phyloP scores from a whole-genome alignment of 805 yeast species.

The Yarrowia sp. region DNA sequence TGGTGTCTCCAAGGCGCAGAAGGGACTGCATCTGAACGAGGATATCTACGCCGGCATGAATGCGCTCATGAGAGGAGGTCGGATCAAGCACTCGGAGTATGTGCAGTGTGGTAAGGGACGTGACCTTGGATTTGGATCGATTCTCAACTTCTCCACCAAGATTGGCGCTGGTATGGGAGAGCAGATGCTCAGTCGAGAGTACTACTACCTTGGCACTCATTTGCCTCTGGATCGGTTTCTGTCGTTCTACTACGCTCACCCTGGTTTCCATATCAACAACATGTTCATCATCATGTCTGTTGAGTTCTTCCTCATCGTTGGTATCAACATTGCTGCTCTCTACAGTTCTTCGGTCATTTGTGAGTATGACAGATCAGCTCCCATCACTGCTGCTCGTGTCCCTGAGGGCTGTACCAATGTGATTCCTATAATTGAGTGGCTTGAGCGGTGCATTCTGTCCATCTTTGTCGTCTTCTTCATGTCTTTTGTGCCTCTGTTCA shows the following conservation, averaged over 20 bases:
- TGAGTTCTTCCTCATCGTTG: constrained; percentile 64
- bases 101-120: constrained; percentile 88
- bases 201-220: constrained; percentile 78
- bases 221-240: constrained; percentile 78
- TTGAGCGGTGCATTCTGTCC: constrained; percentile 73
- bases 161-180: constrained; percentile 94
- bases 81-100: constrained; percentile 83
- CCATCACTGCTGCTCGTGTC: constrained; percentile 64
- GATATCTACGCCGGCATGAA: constrained; percentile 89
- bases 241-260: constrained; percentile 84
- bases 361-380: constrained; percentile 62
- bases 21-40: constrained; percentile 81
- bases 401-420: constrained; percentile 78
- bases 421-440: constrained; percentile 75
- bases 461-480: constrained; percentile 76
- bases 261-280: constrained; percentile 84
- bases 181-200: constrained; percentile 82
- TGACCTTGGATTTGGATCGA: constrained; percentile 84
- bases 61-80: constrained; percentile 79
- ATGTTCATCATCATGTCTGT: constrained; percentile 74
- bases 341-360: constrained; percentile 69
- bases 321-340: constrained; percentile 67
- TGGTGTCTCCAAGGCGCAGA: constrained; percentile 85
- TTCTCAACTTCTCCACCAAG: constrained; percentile 79
- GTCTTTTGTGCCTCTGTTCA: constrained; percentile 75